phyloP scores from a whole-genome alignment of 2,329 filamentous ascomycete species.

The Trichoderma simmonsii region DNA sequence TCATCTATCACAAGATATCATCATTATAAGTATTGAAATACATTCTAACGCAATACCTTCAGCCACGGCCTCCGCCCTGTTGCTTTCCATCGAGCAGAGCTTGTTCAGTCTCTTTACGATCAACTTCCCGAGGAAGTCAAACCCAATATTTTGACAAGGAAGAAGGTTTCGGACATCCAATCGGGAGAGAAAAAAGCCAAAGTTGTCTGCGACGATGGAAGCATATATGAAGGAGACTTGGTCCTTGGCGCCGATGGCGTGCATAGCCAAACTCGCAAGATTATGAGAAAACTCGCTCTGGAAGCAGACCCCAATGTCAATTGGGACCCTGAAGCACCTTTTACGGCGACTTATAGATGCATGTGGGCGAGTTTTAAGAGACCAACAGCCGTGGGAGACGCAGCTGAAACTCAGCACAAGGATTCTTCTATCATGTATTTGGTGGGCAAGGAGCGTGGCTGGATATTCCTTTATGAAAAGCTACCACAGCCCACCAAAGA shows the following conservation, averaged over 20 bases:
- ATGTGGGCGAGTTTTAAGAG: slow-evolving; percentile 36
- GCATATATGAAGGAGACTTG: slow-evolving; percentile 33
- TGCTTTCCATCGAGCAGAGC: slow-evolving; percentile 35
- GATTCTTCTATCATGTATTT: slow-evolving; percentile 30
- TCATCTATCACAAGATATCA: background rate
- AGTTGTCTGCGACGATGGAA: slow-evolving; percentile 35
- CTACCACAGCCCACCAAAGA: slow-evolving; percentile 27
- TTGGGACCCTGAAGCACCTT: slow-evolving; percentile 31
- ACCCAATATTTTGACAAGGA: slow-evolving; percentile 29
- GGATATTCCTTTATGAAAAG: slow-evolving; percentile 35
- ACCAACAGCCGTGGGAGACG: slow-evolving; percentile 23
- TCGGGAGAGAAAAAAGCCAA: slow-evolving; percentile 25
- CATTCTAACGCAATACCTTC: background rate
- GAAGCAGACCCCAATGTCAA: slow-evolving; percentile 6
- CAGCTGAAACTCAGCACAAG: slow-evolving; percentile 32
- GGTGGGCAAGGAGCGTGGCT: slow-evolving; percentile 28
- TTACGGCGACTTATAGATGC: slow-evolving; percentile 31
- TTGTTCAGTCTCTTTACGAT: slow-evolving; percentile 34
- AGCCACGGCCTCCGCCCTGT: slow-evolving; percentile 28
- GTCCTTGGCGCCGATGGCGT: slow-evolving; percentile 44
- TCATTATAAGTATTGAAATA: background rate
- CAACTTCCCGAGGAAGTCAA: slow-evolving; percentile 27
- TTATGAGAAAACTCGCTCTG: slow-evolving; percentile 34
- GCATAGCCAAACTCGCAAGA: slow-evolving; percentile 35
- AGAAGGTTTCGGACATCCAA: slow-evolving; percentile 26